These are phyloP conservation scores for Rhodotorula babjevae DNA, from an alignment of 768 basidiomycete genomes.

Conservation along the genomic window DNA sequence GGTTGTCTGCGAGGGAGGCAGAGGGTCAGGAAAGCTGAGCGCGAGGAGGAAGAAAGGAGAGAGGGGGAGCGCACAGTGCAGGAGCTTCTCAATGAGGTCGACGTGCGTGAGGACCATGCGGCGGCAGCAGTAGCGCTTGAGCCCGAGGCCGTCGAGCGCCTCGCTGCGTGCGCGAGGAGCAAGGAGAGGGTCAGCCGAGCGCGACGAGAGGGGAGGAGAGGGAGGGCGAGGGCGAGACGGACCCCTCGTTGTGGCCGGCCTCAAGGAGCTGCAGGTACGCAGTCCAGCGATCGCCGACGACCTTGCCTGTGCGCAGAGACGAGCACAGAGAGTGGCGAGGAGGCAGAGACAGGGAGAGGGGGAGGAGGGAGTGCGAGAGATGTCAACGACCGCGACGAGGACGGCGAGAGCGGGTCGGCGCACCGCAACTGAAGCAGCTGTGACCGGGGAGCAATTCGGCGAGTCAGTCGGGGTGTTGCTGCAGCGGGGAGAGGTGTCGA, in stretches of 20 bases:
- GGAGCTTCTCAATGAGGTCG: slow-evolving; percentile 91
- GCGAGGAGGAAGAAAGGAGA: neutral
- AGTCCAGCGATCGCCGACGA: slow-evolving; percentile 92
- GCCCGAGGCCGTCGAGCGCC: slow-evolving; percentile 77
- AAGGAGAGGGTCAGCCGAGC: neutral
- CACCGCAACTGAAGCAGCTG: slow-evolving; percentile 8
- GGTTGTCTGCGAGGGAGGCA: neutral
- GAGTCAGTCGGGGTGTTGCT: too few species aligned
- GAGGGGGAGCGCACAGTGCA: slow-evolving; percentile 68
- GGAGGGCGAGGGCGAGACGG: slow-evolving; percentile 45
- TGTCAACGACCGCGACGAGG: too few species aligned
- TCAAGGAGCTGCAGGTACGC: slow-evolving; percentile 72
- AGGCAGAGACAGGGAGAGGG: neutral
- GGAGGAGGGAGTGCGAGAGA: too few species aligned
- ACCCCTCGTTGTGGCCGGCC: slow-evolving; percentile 84
- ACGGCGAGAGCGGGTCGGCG: too few species aligned
- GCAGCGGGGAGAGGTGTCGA: too few species aligned
- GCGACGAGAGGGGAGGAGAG: neutral
- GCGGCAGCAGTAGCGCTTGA: slow-evolving; percentile 92
- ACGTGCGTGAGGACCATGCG: slow-evolving; percentile 97
- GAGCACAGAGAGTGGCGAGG: neutral
- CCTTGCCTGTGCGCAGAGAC: slow-evolving; percentile 94
- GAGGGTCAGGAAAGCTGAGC: neutral
- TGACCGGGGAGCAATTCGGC: too few species aligned
- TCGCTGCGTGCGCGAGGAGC: slow-evolving; percentile 58